Evolutionary conservation across 1,284 basidiomycete species (phyloP), one percentile per base, ranked within the genome.

Genomic region (Tylopilus sp.): DNA sequence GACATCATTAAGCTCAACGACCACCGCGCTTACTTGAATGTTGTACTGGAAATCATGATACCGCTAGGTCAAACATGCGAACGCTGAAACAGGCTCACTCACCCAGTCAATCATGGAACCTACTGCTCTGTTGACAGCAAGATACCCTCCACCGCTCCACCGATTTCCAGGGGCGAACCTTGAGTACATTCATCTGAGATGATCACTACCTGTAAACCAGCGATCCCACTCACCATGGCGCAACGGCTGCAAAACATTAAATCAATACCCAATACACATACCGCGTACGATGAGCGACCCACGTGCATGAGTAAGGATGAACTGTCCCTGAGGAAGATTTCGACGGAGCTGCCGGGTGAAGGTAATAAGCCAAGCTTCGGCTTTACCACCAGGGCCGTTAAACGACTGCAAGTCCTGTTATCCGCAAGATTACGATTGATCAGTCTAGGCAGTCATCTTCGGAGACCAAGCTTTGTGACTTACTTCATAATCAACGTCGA

Each of bases 401-500:
- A 87, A 80, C 18, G 84, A 83, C 61, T 74, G 74, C 66, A 86
- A 82, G 72, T 87, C 87, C 86, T 87, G 18, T 65, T 1, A 32
- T 56, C 33, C 16, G 22, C 32, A 54, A 38, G 6, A 38, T 33
- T 22, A 38, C 63, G 44, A 57, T 65, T n/a, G 60, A 53, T 36
- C 47, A 47, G 29, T 1, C 52, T 15, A 13, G 16, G 52, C 19
- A 24, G 26, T 63, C 53, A 3, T 47, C 6, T 47, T 9, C 57
- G 29, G 18, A 24, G 3, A 29, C 26, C 6, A 65, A 22, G 44
- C 18, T 36, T 36, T 8, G 12, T 10, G 36, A 47, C 63, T 15
- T 55, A 81, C 85, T 74, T 88, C 87, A 61, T 86, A 89, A 72
- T 90, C 87, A 41, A 89, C 80, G 62, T 90, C 88, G 52, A 89